These are phyloP conservation scores for Nigrospora sphaerica DNA, from an alignment of 2,329 filamentous ascomycete genomes.

Conservation along the genomic window DNA sequence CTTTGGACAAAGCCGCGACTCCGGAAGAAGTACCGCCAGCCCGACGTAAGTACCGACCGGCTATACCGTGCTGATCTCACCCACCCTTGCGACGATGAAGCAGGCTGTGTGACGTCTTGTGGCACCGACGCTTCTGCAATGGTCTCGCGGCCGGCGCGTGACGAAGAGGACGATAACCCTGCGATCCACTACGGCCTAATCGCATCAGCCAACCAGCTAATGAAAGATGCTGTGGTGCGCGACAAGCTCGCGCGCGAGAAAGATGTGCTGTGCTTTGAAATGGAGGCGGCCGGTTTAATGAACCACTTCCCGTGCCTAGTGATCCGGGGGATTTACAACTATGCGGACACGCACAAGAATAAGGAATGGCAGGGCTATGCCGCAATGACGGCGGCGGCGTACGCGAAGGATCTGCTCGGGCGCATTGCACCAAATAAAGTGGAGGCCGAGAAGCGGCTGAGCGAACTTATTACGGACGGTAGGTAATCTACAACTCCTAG, in stretches of 20 bases:
- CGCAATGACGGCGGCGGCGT: background rate
- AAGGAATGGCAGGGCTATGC: background rate
- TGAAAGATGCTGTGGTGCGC: slow-evolving; percentile 17
- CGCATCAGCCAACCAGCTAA: slow-evolving; percentile 22
- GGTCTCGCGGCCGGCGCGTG: background rate
- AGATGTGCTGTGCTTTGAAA: background rate
- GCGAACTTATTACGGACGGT: background rate
- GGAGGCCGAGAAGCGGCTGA: background rate
- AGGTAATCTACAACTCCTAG: background rate
- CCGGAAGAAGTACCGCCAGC: slow-evolving; percentile 15
- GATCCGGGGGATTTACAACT: background rate
- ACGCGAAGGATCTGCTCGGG: background rate
- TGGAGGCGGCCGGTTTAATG: background rate
- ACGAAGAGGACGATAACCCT: slow-evolving; percentile 11
- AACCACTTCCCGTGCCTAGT: slow-evolving; percentile 1
- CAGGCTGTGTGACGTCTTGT: background rate
- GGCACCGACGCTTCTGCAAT: background rate
- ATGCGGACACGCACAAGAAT: background rate
- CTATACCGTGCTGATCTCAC: slow-evolving; percentile 15
- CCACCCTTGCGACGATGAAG: background rate
- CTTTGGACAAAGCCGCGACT: slow-evolving; percentile 18
- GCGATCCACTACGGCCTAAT: slow-evolving; percentile 26
- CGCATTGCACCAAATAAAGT: background rate
- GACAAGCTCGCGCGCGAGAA: slow-evolving; percentile 12
- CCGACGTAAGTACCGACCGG: slow-evolving; percentile 15